Evolutionary conservation across 306 rosid genomes (phyloP).

Genomic region (Rubus parviflorus): DNA sequence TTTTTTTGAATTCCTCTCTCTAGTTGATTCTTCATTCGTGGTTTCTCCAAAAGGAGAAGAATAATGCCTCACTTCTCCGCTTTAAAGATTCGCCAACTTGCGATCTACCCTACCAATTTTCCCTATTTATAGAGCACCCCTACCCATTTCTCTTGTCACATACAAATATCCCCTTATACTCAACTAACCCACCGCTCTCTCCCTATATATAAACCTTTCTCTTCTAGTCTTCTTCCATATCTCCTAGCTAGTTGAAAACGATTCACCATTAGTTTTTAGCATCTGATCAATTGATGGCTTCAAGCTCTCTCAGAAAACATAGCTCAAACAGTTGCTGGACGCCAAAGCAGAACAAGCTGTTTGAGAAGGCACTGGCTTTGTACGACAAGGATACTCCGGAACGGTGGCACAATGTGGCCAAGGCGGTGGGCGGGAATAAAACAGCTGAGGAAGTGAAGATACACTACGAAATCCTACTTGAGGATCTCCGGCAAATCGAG

Average conservation of each 20-base stretch:
- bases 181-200: not conserved
- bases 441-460: conserved; percentile 41
- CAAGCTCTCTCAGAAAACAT: conserved; percentile 50
- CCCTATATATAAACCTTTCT: too few relatives aligned
- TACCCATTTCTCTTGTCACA: not conserved
- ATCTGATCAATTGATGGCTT: conserved; percentile 39
- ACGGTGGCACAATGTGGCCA: conserved; percentile 49
- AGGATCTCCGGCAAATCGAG: conserved; percentile 43
- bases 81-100: conserved; percentile 9
- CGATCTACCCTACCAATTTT: not conserved
- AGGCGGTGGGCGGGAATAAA: conserved; percentile 33
- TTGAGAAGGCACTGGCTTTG: conserved; percentile 42
- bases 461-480: conserved; percentile 38
- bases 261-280: not conserved
- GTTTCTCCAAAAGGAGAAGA: not conserved
- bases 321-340: conserved; percentile 35
- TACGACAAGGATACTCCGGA: conserved; percentile 46
- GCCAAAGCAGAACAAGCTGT: conserved; percentile 37
- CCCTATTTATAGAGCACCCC: not conserved
- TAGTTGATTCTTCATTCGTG: conserved; percentile 1
- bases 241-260: not conserved
- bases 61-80: not conserved
- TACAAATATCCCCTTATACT: not conserved
- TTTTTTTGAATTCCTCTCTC: not conserved
- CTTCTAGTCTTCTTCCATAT: not conserved